Conservation (phyloP, 176 grass and related monocot genomes). For the Oryza meyeriana region DNA sequence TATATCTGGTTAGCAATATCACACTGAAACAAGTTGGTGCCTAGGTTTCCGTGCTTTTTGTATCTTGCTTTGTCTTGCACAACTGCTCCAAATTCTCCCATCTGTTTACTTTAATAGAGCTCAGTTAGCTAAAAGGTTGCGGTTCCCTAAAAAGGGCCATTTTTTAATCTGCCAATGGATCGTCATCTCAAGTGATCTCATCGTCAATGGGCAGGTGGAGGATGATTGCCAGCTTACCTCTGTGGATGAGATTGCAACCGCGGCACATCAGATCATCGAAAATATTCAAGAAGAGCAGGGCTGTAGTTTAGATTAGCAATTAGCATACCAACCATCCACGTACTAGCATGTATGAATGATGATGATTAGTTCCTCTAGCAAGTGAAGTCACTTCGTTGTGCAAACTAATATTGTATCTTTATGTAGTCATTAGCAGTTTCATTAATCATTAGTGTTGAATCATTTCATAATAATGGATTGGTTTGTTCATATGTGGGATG, state of each 20-base stretch:
- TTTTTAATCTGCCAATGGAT: neutral
- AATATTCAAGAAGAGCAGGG: conserved; percentile 55
- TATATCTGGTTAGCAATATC: conserved; percentile 38
- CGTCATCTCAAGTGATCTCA: neutral
- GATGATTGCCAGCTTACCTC: conserved; percentile 69
- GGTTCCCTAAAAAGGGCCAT: neutral
- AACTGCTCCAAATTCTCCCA: conserved; percentile 29
- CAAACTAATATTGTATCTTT: conserved; percentile 38
- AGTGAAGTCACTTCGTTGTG: conserved; percentile 13
- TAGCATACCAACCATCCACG: neutral
- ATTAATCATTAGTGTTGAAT: neutral
- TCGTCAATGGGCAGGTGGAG: conserved; percentile 52
- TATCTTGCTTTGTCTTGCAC: conserved; percentile 36
- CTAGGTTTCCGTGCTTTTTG: conserved; percentile 36
- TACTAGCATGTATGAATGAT: neutral
- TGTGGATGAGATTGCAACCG: conserved; percentile 74
- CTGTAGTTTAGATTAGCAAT: conserved; percentile 18
- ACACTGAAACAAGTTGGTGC: conserved; percentile 22
- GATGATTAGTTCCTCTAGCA: conserved; percentile 14
- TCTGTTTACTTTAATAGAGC: conserved; percentile 26
- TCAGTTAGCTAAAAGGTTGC: conserved; percentile 22
- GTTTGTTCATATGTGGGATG: neutral
- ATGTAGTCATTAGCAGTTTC: neutral
- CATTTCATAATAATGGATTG: neutral
- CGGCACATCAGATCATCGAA: conserved; percentile 63